Percentiles rank a stretch among this genome's conserved stretches.
These are phyloP conservation scores for Oryza nivara DNA, from an alignment of 176 grass and related monocot genomes.

Conservation along the genomic window DNA sequence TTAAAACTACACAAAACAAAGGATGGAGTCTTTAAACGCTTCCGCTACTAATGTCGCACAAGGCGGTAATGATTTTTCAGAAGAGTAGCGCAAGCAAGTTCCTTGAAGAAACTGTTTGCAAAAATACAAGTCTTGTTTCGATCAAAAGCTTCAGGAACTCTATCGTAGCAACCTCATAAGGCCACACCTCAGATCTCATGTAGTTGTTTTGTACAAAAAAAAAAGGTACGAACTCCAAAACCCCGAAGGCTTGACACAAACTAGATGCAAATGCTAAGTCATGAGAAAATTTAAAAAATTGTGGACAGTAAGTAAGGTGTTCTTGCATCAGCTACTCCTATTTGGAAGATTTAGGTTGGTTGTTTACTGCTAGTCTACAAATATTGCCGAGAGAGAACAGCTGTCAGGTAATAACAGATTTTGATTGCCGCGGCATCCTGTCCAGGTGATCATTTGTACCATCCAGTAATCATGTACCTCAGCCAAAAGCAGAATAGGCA, in stretches of 20 bases:
- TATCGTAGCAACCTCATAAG: background rate
- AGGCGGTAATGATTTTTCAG: background rate
- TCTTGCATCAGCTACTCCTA: conserved; percentile 16
- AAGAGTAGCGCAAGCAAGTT: background rate
- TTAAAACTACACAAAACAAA: too few relatives aligned
- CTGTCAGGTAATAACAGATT: background rate
- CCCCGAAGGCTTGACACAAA: background rate
- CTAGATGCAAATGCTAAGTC: conserved; percentile 6
- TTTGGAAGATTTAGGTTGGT: background rate
- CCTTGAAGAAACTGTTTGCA: background rate
- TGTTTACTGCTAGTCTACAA: conserved; percentile 16
- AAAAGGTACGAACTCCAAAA: background rate
- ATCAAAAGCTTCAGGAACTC: background rate
- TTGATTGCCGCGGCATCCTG: background rate
- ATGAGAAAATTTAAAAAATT: background rate
- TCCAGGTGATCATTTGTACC: conserved; percentile 78
- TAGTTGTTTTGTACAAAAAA: conserved; percentile 29
- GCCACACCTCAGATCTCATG: background rate
- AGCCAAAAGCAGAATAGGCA: conserved; percentile 90
- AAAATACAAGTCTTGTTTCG: background rate
- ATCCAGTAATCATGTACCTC: conserved; percentile 88
- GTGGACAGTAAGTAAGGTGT: background rate
- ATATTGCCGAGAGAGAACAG: background rate
- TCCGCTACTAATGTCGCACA: background rate
- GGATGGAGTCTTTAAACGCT: background rate